A percentile compares a stretch with the other conserved stretches of the same genome.
phyloP scores from a whole-genome alignment of 2,329 filamentous ascomycete species.

The Colletotrichum somersetense region DNA sequence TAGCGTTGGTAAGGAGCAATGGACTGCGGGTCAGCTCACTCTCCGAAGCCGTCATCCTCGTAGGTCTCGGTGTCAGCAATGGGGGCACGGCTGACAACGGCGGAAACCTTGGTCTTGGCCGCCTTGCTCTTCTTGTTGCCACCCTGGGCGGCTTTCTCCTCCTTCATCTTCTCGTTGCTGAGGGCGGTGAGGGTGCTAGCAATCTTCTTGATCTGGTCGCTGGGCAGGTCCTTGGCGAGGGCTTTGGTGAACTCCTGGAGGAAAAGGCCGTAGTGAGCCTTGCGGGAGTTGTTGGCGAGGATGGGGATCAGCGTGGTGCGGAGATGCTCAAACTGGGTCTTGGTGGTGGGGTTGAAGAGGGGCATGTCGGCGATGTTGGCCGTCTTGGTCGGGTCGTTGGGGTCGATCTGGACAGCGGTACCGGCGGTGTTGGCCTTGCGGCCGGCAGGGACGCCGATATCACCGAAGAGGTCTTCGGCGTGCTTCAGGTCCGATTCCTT shows the following conservation, averaged over 20 bases:
- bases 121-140: slow-evolving; percentile 97
- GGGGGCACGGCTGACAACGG: slow-evolving; percentile 75
- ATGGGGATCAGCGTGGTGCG: slow-evolving; percentile 85
- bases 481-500: slow-evolving; percentile 90
- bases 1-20: slow-evolving; percentile 37
- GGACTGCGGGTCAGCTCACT: slow-evolving; percentile 69
- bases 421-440: slow-evolving; percentile 77
- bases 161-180: slow-evolving; percentile 98
- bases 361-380: slow-evolving; percentile 85
- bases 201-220: slow-evolving; percentile 97
- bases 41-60: slow-evolving; percentile 83
- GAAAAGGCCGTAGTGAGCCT: slow-evolving; percentile 91
- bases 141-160: slow-evolving; percentile 95
- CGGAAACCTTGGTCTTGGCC: slow-evolving; percentile 90
- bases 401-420: slow-evolving; percentile 76
- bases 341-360: slow-evolving; percentile 90
- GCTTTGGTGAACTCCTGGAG: slow-evolving; percentile 91
- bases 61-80: slow-evolving; percentile 81
- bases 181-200: slow-evolving; percentile 88
- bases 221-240: slow-evolving; percentile 86
- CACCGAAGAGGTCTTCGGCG: slow-evolving; percentile 90
- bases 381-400: slow-evolving; percentile 79
- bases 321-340: slow-evolving; percentile 85
- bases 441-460: slow-evolving; percentile 74
- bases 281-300: slow-evolving; percentile 80